A percentile compares a stretch with the other conserved stretches of the same genome.
Evolutionary conservation across 2,329 filamentous ascomycete species (phyloP).

Genomic region (Plenodomus lindquistii): DNA sequence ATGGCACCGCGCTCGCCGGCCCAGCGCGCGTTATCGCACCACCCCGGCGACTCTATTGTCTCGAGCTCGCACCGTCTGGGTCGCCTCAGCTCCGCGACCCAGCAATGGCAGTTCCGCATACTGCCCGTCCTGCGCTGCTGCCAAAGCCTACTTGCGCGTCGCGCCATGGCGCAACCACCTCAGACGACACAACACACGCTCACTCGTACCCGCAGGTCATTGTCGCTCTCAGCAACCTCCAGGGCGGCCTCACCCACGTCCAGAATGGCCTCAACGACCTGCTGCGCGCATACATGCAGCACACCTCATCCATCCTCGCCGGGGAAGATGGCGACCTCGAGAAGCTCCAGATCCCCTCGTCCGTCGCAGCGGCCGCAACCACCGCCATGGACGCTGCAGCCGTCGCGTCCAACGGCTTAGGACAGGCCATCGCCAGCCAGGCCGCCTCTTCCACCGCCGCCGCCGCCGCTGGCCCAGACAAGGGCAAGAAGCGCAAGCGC

Average conservation of each 20-base stretch:
- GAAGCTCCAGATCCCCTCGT: constrained; percentile 49
- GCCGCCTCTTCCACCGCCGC: constrained; percentile 9
- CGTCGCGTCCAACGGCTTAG: constrained; percentile 25
- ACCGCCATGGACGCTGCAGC: constrained; percentile 34
- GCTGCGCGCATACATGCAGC: constrained; percentile 81
- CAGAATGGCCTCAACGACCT: constrained; percentile 71
- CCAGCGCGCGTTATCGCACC: constrained; percentile 8
- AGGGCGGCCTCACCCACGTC: constrained; percentile 54
- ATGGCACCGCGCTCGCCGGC: constrained; percentile 6
- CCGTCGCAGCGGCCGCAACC: constrained; percentile 42
- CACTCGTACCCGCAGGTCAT: constrained; percentile 62
- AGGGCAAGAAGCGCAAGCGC: constrained; percentile 72
- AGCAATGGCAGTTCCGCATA: constrained; percentile 7
- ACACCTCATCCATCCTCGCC: constrained; percentile 77
- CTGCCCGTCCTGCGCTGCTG: constrained; percentile 9
- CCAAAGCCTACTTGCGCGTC: not conserved
- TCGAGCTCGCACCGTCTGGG: constrained; percentile 7
- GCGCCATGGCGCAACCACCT: constrained; percentile 3
- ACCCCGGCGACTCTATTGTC: constrained; percentile 3
- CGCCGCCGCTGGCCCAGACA: constrained; percentile 19
- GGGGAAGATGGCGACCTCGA: constrained; percentile 38
- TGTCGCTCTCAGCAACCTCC: constrained; percentile 75
- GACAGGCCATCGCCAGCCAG: constrained; percentile 19
- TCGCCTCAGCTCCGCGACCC: constrained; percentile 33
- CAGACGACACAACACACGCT: constrained; percentile 8